Evolutionary conservation across 192 early-diverging fungal species (phyloP), one percentile per base, ranked within the genome.

Genomic region (Diversispora epigaea): DNA sequence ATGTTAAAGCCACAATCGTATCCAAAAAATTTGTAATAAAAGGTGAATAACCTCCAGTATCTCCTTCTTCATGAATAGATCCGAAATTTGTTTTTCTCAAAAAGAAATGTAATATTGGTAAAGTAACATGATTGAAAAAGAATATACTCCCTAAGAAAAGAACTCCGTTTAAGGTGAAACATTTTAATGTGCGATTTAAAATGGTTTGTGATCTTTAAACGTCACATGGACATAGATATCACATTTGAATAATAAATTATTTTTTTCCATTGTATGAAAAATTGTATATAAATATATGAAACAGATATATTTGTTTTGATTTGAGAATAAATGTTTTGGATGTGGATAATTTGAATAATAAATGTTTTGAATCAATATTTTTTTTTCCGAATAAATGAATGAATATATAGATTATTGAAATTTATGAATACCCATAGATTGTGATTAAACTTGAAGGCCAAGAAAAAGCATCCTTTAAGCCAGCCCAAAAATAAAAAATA

Each of bases 111-210:
- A 77, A 56, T 25, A 77, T 67, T 11, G 79, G 81, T 25, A 79
- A 39, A 6, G 82, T 47, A 47, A 81, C 44, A 32, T 54, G 22
- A 43, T 86, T 70, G 56, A 84, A 85, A 39, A 85, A 69, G 57
- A 86, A 55, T 39, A 86, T 84, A 56, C 83, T 85, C 14, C 84
- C 83, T 44, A 88, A 78, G 69, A 88, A 85, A n/a, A 89, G 49
- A 39, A 82, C 46, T 4, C 85, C 86, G 58, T 86, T 88, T 14
- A 89, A 78, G 15, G 84, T 14, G 4, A 87, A 43, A 74, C 83
- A 86, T 60, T 84, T 84, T 64, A 83, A 40, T 19, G 77, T 68
- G 7, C 76, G 68, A 19, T 25, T 43, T 75, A 79, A 80, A 63
- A 88, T 84, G 0, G 84, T 84, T 32, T 71, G 73, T 47, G 87